A percentile compares a stretch with the other conserved stretches of the same genome.
phyloP scores from a whole-genome alignment of 2,329 filamentous ascomycete genomes.

The Aurifilum marmelostoma region DNA sequence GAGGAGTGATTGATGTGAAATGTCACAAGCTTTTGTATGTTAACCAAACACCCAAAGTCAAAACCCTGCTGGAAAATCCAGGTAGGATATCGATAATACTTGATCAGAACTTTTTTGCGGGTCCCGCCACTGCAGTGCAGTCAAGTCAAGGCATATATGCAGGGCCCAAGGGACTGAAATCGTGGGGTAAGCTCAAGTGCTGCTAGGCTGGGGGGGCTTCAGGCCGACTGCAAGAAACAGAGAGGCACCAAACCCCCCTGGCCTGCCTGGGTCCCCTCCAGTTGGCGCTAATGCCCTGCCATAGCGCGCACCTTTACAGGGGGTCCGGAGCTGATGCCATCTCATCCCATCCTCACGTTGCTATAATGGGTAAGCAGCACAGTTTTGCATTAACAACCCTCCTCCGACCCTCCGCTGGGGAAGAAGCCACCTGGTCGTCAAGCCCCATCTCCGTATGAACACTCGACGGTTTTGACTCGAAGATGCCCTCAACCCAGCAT shows the following conservation, averaged over 20 bases:
- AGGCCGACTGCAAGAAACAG: not conserved
- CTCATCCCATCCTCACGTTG: not conserved
- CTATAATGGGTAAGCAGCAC: not conserved
- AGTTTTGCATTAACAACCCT: not conserved
- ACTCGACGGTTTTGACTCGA: not conserved
- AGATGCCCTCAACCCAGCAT: not conserved
- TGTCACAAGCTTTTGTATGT: not conserved
- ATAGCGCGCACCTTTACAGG: not conserved
- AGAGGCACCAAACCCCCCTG: not conserved
- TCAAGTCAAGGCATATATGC: not conserved
- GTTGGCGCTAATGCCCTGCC: not conserved
- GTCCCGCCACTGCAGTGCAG: not conserved
- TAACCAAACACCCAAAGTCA: not conserved
- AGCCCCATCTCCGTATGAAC: not conserved
- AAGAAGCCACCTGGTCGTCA: not conserved
- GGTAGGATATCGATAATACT: constrained; percentile 1
- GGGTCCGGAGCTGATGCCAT: not conserved
- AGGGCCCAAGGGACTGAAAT: constrained; percentile 1
- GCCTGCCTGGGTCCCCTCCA: not conserved
- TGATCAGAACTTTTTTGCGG: constrained; percentile 19
- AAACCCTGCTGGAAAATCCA: not conserved
- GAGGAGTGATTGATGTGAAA: not conserved
- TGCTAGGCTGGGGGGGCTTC: not conserved
- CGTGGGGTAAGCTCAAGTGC: constrained; percentile 4
- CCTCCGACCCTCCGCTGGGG: not conserved